A percentile compares a stretch with the other conserved stretches of the same genome.
phyloP scores from a whole-genome alignment of 371 early-diverging fungal genomes.

The Mortierella sp. region DNA sequence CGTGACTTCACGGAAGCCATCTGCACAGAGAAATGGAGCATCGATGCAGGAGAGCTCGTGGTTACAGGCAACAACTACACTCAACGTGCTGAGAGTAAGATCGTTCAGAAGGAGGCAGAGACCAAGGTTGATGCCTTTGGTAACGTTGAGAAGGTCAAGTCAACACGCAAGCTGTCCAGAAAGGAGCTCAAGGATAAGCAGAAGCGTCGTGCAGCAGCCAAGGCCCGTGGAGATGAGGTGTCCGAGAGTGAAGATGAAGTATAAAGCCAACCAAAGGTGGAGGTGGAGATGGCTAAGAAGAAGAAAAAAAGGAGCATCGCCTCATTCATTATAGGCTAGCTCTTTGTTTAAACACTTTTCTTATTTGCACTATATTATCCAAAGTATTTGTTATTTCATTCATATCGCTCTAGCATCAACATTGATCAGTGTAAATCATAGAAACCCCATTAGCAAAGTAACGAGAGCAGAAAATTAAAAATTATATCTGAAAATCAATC shows the following conservation, averaged over 20 bases:
- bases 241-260: constrained; percentile 48
- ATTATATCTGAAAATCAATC: too few relatives aligned
- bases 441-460: too few relatives aligned
- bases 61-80: constrained; percentile 55
- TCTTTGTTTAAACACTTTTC: neutral
- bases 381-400: too few relatives aligned
- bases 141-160: constrained; percentile 55
- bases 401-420: too few relatives aligned
- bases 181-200: constrained; percentile 57
- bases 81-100: constrained; percentile 45
- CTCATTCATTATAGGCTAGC: neutral
- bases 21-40: constrained; percentile 81
- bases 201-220: constrained; percentile 47
- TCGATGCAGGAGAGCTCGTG: constrained; percentile 74
- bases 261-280: constrained; percentile 15
- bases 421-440: too few relatives aligned
- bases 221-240: constrained; percentile 47
- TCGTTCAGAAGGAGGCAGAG: constrained; percentile 51
- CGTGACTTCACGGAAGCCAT: constrained; percentile 78
- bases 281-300: neutral
- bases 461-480: too few relatives aligned
- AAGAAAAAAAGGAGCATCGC: neutral
- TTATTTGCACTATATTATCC: neutral
- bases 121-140: constrained; percentile 57
- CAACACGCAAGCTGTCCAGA: constrained; percentile 53